Base-by-base conservation (phyloP, 2,329 filamentous ascomycete genomes). In the Fusarium tanahbumbuense region DNA sequence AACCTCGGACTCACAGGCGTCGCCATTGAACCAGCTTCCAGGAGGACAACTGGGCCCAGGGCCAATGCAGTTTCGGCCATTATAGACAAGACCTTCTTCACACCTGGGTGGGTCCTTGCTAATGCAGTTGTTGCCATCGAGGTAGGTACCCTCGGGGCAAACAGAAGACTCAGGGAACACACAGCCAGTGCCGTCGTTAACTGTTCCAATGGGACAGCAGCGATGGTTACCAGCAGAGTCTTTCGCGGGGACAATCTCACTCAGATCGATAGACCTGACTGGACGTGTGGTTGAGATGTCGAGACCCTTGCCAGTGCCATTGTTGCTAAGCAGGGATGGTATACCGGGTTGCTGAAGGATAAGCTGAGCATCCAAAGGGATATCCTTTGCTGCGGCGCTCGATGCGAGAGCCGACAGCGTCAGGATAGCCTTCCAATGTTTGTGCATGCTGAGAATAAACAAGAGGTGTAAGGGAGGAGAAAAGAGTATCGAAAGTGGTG, bases 141-240 rank as follows among this genome's bases (percentile, higher is more conserved):
- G 66, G 15, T 55, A 32, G 2, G 64, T 68, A 1, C 55, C 66
- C 18, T 57, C 42, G n/a, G 59, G 47, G 5, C 60, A 68, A 2
- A 68, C 64, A 2, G 59, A 68, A 6, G 64, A 68, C 18, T 68
- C n/a, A 11, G 66, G 66, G n/a, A 68, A 68, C 9, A 68, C 64
- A 22, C 66, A 68, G 22, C 60, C 64, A 7, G 54, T 68, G 2
- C 64, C 49, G 11, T 68, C 64, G n/a, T 68, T 68, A 25, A 68
- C 41, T 12, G 66, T 68, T 28, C 64, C 66, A 13, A 68, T 45
- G 16, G 55, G 64, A 18, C 62, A 67, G 25, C 64, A 67, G 6
- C 62, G 56, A 6, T 40, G 45, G 10, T 67, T 67, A 4, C 64
- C 56, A 18, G 47, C 42, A 6, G 60, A 40, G 16, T 66, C 63